Base-by-base conservation (phyloP, 163 green algal genomes). In the Chloromonas sp. region DNA sequence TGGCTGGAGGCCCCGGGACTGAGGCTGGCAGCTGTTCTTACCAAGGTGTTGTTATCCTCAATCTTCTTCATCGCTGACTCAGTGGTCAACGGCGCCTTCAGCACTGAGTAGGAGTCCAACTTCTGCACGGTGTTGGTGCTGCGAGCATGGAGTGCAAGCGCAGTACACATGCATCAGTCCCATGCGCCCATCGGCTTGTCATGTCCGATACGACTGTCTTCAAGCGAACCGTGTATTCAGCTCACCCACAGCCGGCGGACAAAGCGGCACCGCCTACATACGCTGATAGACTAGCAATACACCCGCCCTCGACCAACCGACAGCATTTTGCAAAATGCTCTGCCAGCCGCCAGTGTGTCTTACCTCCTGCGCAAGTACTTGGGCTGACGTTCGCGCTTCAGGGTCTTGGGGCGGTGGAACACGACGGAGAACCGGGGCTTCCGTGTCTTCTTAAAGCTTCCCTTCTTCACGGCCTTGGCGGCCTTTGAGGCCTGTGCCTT, bases 21-120 rank as follows among this genome's bases (percentile, higher is more conserved):
- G 36, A 36, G 36, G 36, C 36, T 36, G 36, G 36, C 36, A 36
- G 36, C 36, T 36, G 36, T 36, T 36, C 36, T 36, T 84, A 98
- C 97, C 86, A 99, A 92, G 58, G 97, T 99, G 95, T 99, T 99
- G 95, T 99, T 98, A 92, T 99, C 97, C 92, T 99, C 97, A 89
- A 99, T 99, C 95, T 99, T 99, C 95, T 99, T 99, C 97, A 99
- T 99, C 3, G 97, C 97, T 60, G 95, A 98, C 94, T 99, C 97
- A 70, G 97, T 99, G 59, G 97, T 99, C 81, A 99, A 89, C 71
- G 97, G 97, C 89, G 91, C 98, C 94, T 99, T 98, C 85, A 99
- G 92, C 81, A 99, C 92, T 3, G 93, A 91, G 88, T 98, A 96
- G n/a, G 93, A 83, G 86, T 99, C 95, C 82, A 99, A 91, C 87